A percentile compares a stretch with the other conserved stretches of the same genome.
Evolutionary conservation across 768 basidiomycete species (phyloP).

Genomic region (Mycena rebaudengoi): DNA sequence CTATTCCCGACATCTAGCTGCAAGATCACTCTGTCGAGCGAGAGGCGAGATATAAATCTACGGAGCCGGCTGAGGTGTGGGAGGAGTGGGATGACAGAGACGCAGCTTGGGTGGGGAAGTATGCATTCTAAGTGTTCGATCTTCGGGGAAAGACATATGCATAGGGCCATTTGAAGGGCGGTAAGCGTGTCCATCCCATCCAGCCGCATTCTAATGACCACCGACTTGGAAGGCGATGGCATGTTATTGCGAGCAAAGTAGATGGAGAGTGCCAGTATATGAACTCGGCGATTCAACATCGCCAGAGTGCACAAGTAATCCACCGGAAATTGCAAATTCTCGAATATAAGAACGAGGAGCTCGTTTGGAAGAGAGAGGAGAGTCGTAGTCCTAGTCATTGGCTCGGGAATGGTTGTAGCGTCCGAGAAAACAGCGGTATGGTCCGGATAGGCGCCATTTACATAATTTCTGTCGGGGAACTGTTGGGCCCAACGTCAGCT

Average conservation of each 20-base stretch:
- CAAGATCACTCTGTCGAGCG: slow-evolving; percentile 14
- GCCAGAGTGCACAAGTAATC: slow-evolving; percentile 17
- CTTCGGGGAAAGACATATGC: slow-evolving; percentile 5
- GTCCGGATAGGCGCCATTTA: too few species aligned
- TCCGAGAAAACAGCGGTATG: too few species aligned
- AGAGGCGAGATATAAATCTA: slow-evolving; percentile 16
- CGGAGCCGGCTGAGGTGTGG: slow-evolving; percentile 19
- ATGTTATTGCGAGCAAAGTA: slow-evolving; percentile 23
- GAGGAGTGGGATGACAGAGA: slow-evolving; percentile 19
- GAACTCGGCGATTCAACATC: slow-evolving; percentile 10
- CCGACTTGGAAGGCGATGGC: slow-evolving; percentile 19
- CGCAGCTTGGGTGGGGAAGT: slow-evolving; percentile 24
- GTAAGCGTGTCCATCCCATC: slow-evolving; percentile 25
- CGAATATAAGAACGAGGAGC: slow-evolving; percentile 22
- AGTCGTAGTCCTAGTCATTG: not conserved
- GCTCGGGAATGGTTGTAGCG: too few species aligned
- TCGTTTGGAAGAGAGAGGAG: slow-evolving; percentile 26
- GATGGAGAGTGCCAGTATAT: slow-evolving; percentile 24
- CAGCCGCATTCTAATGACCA: not conserved
- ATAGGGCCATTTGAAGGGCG: slow-evolving; percentile 25
- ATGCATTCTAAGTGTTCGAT: slow-evolving; percentile 15
- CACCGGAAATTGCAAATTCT: slow-evolving; percentile 20
- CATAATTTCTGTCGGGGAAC: too few species aligned
- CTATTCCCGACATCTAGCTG: slow-evolving; percentile 23
- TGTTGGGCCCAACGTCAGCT: too few species aligned